Conservation (phyloP, 1,139 yeast species). For the Lizanozyma gosingica region DNA sequence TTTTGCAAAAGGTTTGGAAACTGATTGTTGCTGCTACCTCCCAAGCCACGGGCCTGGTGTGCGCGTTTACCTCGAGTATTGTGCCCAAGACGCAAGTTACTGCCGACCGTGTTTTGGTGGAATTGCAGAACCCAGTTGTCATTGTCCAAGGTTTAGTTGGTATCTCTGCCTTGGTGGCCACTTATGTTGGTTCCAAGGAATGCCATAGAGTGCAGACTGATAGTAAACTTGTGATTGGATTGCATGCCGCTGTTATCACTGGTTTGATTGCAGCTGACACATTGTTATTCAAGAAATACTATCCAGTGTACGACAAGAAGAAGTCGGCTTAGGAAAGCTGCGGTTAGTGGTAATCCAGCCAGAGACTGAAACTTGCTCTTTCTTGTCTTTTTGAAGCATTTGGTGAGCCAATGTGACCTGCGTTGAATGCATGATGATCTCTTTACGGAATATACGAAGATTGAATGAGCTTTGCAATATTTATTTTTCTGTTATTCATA, state of each 20-base stretch:
- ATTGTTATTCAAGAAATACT: constrained; percentile 42
- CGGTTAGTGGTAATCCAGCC: too few relatives aligned
- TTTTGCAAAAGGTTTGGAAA: not conserved
- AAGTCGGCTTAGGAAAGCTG: too few relatives aligned
- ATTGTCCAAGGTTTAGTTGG: constrained; percentile 44
- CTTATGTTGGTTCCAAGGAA: constrained; percentile 44
- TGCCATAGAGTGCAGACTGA: constrained; percentile 41
- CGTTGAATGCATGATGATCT: too few relatives aligned
- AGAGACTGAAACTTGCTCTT: too few relatives aligned
- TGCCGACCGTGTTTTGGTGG: constrained; percentile 16
- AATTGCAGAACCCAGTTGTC: constrained; percentile 57
- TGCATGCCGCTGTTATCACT: constrained; percentile 46
- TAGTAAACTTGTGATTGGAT: constrained; percentile 39
- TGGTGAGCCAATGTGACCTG: too few relatives aligned
- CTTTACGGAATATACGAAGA: too few relatives aligned
- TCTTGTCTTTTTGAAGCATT: too few relatives aligned
- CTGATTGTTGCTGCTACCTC: not conserved
- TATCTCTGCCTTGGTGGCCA: constrained; percentile 40
- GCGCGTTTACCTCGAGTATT: not conserved
- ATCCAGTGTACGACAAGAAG: constrained; percentile 40
- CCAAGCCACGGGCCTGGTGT: not conserved
- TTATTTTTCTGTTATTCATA: too few relatives aligned
- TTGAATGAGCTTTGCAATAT: too few relatives aligned
- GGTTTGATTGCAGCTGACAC: constrained; percentile 50
- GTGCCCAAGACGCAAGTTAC: constrained; percentile 3